Conservation (phyloP, 306 rosid species). For the Medicago lupulina region DNA sequence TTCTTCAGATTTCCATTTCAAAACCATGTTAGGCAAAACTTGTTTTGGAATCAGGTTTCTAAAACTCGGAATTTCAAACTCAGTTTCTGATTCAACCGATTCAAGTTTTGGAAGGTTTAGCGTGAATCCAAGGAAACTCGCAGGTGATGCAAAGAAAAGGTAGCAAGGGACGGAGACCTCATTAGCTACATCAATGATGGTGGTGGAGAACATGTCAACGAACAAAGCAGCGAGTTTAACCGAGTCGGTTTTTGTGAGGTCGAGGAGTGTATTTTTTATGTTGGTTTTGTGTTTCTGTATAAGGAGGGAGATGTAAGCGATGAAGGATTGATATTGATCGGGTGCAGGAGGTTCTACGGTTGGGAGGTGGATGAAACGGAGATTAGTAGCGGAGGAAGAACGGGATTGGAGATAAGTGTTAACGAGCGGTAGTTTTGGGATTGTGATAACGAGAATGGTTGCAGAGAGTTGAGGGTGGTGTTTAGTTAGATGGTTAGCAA, state of each 20-base stretch:
- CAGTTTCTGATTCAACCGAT: constrained; percentile 18
- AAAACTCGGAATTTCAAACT: constrained; percentile 51
- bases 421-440: constrained; percentile 54
- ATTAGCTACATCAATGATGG: constrained; percentile 62
- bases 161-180: constrained; percentile 62
- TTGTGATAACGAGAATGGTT: constrained; percentile 55
- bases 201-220: constrained; percentile 59
- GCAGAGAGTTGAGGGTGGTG: constrained; percentile 56
- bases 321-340: constrained; percentile 48
- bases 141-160: constrained; percentile 63
- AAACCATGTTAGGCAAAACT: constrained; percentile 40
- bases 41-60: constrained; percentile 44
- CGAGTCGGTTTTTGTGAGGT: constrained; percentile 25
- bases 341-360: constrained; percentile 46
- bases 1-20: neutral
- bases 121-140: constrained; percentile 55
- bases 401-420: constrained; percentile 50
- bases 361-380: constrained; percentile 54
- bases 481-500: constrained; percentile 57
- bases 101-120: constrained; percentile 43
- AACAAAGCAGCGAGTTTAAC: constrained; percentile 51
- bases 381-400: constrained; percentile 41
- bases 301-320: constrained; percentile 40
- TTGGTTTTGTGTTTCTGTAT: constrained; percentile 47
- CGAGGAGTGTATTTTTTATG: constrained; percentile 41